Evolutionary conservation across 139 green algal genomes (phyloP).

Genomic region (Mychonastes homosphaera): DNA sequence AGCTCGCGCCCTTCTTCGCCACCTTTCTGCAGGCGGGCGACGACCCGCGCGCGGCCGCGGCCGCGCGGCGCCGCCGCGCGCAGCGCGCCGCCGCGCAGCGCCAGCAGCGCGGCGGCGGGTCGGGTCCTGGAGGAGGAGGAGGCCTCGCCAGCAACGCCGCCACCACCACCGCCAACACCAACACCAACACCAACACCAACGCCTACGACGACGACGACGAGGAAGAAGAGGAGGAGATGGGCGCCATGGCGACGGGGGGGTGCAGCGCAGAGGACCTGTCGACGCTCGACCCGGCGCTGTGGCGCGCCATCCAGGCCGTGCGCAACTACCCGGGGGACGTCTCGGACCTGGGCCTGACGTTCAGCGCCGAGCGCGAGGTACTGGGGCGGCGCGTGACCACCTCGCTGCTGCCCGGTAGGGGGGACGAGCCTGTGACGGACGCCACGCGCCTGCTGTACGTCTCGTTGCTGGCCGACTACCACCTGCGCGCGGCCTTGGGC

Average conservation of each 20-base stretch:
- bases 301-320: constrained; percentile 33
- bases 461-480: constrained; percentile 68
- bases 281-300: constrained; percentile 46
- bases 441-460: constrained; percentile 69
- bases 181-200: too few species aligned
- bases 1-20: constrained; percentile 69
- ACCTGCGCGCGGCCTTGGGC: constrained; percentile 60
- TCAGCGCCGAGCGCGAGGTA: constrained; percentile 52
- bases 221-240: too few species aligned
- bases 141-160: too few species aligned
- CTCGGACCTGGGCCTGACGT: constrained; percentile 64
- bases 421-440: constrained; percentile 44
- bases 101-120: too few species aligned
- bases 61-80: too few species aligned
- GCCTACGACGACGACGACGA: too few species aligned
- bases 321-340: constrained; percentile 53
- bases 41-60: too few species aligned
- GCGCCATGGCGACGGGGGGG: too few species aligned
- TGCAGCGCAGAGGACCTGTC: constrained; percentile 63
- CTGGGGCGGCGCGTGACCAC: too few species aligned
- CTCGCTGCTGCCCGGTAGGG: constrained; percentile 55
- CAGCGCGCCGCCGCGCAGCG: too few species aligned
- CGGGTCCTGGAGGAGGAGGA: too few species aligned
- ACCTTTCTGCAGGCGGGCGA: constrained; percentile 37
- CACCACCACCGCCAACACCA: too few species aligned